These are phyloP conservation scores for Helminthosporium solani DNA, from an alignment of 2,329 filamentous ascomycete genomes.

Conservation along the genomic window DNA sequence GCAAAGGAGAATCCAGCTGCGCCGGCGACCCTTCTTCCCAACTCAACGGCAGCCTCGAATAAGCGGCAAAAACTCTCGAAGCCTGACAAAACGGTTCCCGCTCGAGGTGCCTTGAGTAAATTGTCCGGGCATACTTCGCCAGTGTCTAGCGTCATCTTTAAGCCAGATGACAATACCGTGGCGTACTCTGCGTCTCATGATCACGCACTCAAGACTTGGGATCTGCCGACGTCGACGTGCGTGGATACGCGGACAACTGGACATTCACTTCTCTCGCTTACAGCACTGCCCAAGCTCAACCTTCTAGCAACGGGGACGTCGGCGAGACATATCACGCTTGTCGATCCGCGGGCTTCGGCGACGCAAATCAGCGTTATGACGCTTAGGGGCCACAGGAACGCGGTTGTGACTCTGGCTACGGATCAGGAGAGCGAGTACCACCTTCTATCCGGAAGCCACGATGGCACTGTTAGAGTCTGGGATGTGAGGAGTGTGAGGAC, in stretches of 20 bases:
- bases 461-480: conserved; percentile 92
- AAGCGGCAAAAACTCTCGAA: conserved; percentile 75
- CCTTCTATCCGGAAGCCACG: conserved; percentile 86
- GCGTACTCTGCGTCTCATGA: conserved; percentile 91
- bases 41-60: conserved; percentile 59
- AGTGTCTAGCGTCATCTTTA: conserved; percentile 80
- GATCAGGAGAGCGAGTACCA: conserved; percentile 72
- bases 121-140: conserved; percentile 70
- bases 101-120: conserved; percentile 76
- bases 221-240: conserved; percentile 75
- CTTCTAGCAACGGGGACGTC: conserved; percentile 75
- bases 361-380: conserved; percentile 81
- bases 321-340: conserved; percentile 84
- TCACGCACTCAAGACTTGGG: conserved; percentile 86
- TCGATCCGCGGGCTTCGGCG: conserved; percentile 82
- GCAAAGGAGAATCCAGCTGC: conserved; percentile 75
- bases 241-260: conserved; percentile 83
- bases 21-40: conserved; percentile 67
- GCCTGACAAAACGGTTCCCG: conserved; percentile 61
- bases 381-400: conserved; percentile 84
- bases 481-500: conserved; percentile 74
- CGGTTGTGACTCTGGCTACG: conserved; percentile 59
- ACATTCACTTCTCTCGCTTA: conserved; percentile 77
- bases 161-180: conserved; percentile 79
- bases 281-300: conserved; percentile 66